Evolutionary conservation across 495 filamentous ascomycete species (phyloP).

Genomic region (Aspergillus indologenus): DNA sequence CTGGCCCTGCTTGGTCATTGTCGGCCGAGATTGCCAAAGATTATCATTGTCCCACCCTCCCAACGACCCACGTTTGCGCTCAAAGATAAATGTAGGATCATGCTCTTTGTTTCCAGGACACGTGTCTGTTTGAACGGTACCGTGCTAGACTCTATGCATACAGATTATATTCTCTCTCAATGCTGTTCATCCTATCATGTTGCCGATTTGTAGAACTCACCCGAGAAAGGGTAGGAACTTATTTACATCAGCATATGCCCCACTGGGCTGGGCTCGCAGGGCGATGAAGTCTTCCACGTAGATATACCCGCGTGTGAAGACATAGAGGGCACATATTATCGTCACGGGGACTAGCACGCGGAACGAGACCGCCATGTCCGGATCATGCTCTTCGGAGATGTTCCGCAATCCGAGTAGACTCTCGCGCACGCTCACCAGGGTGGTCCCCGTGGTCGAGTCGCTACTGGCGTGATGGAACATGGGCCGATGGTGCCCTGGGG

Average conservation of each 20-base stretch:
- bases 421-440: not conserved
- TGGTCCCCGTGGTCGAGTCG: not conserved
- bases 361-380: constrained; percentile 11
- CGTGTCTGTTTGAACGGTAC: no score
- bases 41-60: no score
- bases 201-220: no score
- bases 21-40: no score
- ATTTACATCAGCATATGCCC: not conserved
- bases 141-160: no score
- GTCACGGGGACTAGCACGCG: constrained; percentile 16
- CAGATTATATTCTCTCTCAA: no score
- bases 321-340: constrained; percentile 21
- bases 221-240: constrained; percentile 1
- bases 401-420: constrained; percentile 14
- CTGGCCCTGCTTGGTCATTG: no score
- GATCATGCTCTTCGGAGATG: constrained; percentile 19
- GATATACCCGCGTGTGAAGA: constrained; percentile 22
- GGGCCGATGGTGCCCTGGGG: not conserved
- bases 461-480: not conserved
- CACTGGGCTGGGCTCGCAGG: constrained; percentile 16
- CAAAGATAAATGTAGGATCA: no score
- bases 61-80: no score
- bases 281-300: constrained; percentile 36
- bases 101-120: no score
- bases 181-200: no score